Conservation (phyloP, 129 eudicot genomes). For the Arctium minus region DNA sequence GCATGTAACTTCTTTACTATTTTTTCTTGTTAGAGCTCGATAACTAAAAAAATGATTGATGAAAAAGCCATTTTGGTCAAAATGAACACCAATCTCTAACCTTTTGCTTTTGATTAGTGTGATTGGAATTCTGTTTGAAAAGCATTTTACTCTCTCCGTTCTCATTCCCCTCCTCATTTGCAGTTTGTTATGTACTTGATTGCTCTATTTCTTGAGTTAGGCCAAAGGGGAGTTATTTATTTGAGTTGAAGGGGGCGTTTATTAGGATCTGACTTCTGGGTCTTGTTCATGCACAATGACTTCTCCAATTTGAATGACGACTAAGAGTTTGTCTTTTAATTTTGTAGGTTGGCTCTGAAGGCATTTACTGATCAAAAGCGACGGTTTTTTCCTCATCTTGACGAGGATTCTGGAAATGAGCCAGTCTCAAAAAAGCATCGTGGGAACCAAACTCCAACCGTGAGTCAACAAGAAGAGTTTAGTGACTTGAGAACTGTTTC, state of each 20-base stretch:
- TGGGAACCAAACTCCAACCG: slow-evolving; percentile 38
- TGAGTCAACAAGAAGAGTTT: slow-evolving; percentile 53
- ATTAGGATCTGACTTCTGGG: not conserved
- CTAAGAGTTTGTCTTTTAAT: not conserved
- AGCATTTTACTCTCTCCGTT: not conserved
- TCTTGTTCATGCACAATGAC: not conserved
- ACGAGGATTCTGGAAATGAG: slow-evolving; percentile 38
- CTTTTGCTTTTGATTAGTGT: not conserved
- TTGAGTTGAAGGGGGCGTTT: not conserved
- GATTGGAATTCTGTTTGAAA: not conserved
- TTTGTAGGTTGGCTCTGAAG: slow-evolving; percentile 80
- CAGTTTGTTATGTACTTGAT: not conserved
- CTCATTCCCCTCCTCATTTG: not conserved
- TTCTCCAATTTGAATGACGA: not conserved
- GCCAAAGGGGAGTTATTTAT: not conserved
- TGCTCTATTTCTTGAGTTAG: not conserved
- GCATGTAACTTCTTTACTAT: not conserved
- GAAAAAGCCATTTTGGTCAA: no score
- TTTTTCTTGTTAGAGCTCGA: not conserved
- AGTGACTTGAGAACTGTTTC: slow-evolving; percentile 46
- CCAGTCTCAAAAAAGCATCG: slow-evolving; percentile 57
- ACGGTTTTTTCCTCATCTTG: slow-evolving; percentile 83
- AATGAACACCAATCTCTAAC: no score
- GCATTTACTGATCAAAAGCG: slow-evolving; percentile 89
- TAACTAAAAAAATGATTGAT: no score